Evolutionary conservation across 208 protist genomes (phyloP).

Genomic region (Acanthamoeba culbertsoni): DNA sequence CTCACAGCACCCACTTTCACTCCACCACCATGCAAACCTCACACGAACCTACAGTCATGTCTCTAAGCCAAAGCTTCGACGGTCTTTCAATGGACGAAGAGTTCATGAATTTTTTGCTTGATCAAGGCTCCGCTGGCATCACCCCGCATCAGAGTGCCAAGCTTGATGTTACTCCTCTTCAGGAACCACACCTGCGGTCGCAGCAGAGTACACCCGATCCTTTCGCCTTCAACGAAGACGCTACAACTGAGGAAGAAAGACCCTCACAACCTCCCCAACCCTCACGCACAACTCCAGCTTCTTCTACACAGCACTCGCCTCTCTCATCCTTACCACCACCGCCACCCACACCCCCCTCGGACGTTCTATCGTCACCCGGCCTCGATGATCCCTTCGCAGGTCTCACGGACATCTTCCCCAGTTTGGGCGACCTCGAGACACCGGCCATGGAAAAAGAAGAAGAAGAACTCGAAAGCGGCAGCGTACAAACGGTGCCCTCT

Average conservation of each 20-base stretch:
- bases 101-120: background rate
- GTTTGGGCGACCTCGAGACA: background rate
- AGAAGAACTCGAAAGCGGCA: background rate
- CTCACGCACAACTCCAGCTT: background rate
- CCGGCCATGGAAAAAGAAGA: background rate
- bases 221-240: background rate
- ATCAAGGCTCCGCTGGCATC: background rate
- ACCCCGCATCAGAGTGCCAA: background rate
- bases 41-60: background rate
- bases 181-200: background rate
- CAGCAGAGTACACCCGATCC: background rate
- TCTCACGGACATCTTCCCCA: background rate
- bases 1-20: background rate
- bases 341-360: background rate
- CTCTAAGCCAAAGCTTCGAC: conserved; percentile 5
- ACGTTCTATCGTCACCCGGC: background rate
- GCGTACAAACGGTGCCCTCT: background rate
- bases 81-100: background rate
- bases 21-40: background rate
- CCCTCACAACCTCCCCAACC: background rate
- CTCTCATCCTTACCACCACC: background rate
- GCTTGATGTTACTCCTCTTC: background rate
- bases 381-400: conserved; percentile 3
- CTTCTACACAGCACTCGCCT: background rate
- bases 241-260: background rate